Conservation (phyloP, 257 asterid genomes). For the Solanum neorickii region DNA sequence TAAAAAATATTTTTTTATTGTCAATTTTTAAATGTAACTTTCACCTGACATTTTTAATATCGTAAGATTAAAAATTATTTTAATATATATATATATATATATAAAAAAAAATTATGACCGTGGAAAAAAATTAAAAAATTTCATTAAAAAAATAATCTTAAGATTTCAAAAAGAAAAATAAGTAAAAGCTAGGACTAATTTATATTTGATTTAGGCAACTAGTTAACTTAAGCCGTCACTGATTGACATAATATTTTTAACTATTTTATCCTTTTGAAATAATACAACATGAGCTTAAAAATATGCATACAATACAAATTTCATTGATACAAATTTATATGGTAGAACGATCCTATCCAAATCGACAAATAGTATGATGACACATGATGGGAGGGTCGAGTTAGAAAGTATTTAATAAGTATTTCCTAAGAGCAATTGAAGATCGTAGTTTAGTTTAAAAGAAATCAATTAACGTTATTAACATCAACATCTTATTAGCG, state of each 20-base stretch:
- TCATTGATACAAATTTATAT: background rate
- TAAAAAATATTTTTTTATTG: no score
- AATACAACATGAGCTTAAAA: background rate
- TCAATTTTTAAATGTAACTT: no score
- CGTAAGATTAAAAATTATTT: no score
- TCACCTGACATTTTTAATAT: rapidly evolving
- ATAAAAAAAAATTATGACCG: no score
- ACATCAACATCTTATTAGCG: rapidly evolving
- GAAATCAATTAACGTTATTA: background rate
- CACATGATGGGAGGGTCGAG: background rate
- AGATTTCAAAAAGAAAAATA: no score
- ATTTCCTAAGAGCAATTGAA: background rate
- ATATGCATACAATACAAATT: background rate
- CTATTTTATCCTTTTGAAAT: background rate
- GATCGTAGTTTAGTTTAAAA: no score
- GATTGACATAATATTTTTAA: background rate
- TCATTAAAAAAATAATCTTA: no score
- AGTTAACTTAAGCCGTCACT: no score
- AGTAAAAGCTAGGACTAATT: no score
- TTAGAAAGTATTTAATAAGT: background rate
- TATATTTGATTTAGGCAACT: no score
- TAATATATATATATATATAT: no score
- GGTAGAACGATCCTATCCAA: background rate
- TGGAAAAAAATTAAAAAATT: no score
- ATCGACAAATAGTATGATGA: background rate